phyloP scores from a whole-genome alignment of 2,329 filamentous ascomycete genomes.

The Coniochaeta prunicola region DNA sequence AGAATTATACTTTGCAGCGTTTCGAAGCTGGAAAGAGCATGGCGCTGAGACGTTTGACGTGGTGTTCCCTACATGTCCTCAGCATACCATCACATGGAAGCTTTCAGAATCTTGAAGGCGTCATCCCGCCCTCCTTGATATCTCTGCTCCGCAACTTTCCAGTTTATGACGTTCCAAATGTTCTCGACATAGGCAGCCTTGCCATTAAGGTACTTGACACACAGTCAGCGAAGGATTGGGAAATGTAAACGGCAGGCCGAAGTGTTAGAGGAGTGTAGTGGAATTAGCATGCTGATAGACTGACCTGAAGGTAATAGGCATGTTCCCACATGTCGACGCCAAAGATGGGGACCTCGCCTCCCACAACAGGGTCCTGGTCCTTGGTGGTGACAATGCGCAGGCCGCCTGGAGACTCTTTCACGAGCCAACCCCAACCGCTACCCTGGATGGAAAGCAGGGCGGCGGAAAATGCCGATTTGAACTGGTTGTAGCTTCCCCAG shows the following conservation, averaged over 20 bases:
- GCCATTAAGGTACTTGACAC: slow-evolving; percentile 58
- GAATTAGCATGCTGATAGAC: slow-evolving; percentile 9
- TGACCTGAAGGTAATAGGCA: slow-evolving; percentile 76
- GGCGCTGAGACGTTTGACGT: neutral
- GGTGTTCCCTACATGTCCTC: neutral
- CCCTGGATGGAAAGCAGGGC: slow-evolving; percentile 68
- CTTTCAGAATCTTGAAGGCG: slow-evolving; percentile 36
- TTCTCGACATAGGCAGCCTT: slow-evolving; percentile 67
- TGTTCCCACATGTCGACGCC: slow-evolving; percentile 93
- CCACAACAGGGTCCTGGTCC: slow-evolving; percentile 72
- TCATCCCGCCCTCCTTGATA: slow-evolving; percentile 41
- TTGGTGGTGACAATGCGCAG: slow-evolving; percentile 74
- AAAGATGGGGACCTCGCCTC: slow-evolving; percentile 59
- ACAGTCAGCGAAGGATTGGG: neutral
- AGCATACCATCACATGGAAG: slow-evolving; percentile 25
- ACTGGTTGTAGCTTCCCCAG: slow-evolving; percentile 62
- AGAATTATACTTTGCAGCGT: neutral
- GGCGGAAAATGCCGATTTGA: slow-evolving; percentile 58
- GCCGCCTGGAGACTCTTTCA: slow-evolving; percentile 50
- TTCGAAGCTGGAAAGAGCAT: neutral
- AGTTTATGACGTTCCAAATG: slow-evolving; percentile 72
- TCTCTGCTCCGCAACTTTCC: slow-evolving; percentile 59
- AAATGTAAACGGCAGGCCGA: neutral
- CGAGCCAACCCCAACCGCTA: slow-evolving; percentile 83
- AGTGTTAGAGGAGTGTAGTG: neutral